A percentile compares a stretch with the other conserved stretches of the same genome.
Evolutionary conservation across 352 stramenopile species (phyloP).

Genomic region (Plasmopara muralis): DNA sequence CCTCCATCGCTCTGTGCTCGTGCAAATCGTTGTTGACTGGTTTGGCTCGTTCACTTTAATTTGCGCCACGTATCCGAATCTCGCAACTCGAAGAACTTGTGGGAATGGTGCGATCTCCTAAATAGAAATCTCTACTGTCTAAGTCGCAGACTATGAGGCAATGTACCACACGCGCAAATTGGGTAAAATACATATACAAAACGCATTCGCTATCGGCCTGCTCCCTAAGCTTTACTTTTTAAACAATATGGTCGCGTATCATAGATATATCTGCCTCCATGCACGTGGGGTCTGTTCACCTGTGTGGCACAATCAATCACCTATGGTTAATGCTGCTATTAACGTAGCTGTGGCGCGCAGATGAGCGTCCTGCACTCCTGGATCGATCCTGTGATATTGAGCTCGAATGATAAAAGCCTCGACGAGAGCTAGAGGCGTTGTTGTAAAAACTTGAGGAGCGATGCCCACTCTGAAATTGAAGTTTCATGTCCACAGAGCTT

Average conservation of each 20-base stretch:
- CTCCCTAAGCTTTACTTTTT: slow-evolving; percentile 20
- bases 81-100: no score
- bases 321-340: slow-evolving; percentile 23
- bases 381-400: slow-evolving; percentile 52
- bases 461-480: slow-evolving; percentile 28
- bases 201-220: slow-evolving; percentile 12
- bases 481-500: slow-evolving; percentile 55
- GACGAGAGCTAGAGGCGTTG: slow-evolving; percentile 20
- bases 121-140: no score
- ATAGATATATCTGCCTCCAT: slow-evolving; percentile 29
- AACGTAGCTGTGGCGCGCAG: slow-evolving; percentile 30
- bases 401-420: slow-evolving; percentile 40
- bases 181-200: slow-evolving; percentile 6
- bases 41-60: no score
- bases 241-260: slow-evolving; percentile 31
- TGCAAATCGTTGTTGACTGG: no score
- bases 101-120: no score
- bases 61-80: no score
- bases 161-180: slow-evolving; percentile 3
- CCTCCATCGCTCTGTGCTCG: no score
- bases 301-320: slow-evolving; percentile 14
- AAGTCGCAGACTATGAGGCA: not conserved
- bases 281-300: slow-evolving; percentile 10
- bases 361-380: slow-evolving; percentile 37
- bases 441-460: slow-evolving; percentile 43